Percentiles rank a stretch among this genome's conserved stretches.
phyloP scores from a whole-genome alignment of 83 land plant species.

The Thuja plicata region DNA sequence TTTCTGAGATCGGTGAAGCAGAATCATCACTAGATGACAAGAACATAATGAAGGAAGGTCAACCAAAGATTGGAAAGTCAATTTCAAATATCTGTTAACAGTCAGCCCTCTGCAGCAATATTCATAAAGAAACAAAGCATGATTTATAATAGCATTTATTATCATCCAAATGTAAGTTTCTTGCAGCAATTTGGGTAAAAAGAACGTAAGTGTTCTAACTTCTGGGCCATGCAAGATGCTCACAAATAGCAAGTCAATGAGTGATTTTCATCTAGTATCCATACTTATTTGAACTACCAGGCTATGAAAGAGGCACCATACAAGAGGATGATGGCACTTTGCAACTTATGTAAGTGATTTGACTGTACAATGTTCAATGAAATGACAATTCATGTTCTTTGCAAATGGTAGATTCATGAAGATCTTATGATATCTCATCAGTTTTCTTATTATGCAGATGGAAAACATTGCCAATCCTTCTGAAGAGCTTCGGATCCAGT shows the following conservation, averaged over 20 bases:
- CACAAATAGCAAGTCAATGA: neutral
- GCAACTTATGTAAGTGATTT: neutral
- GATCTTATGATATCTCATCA: neutral
- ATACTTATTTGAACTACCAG: neutral
- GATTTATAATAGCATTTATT: neutral
- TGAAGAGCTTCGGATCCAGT: neutral
- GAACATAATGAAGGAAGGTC: neutral
- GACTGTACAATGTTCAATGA: neutral
- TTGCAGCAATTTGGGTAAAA: neutral
- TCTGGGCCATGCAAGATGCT: neutral
- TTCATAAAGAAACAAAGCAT: neutral
- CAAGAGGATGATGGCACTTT: neutral
- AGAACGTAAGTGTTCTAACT: neutral
- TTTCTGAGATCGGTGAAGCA: neutral
- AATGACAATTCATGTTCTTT: neutral
- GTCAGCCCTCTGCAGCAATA: neutral
- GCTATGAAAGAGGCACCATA: neutral
- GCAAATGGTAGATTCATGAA: neutral
- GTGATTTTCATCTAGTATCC: neutral
- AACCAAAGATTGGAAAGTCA: neutral
- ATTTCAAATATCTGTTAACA: neutral
- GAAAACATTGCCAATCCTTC: neutral
- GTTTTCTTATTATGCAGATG: neutral
- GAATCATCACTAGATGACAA: neutral
- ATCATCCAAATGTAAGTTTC: constrained; percentile 1